phyloP scores from a whole-genome alignment of 331 rosid species.

The Malus hybrid region DNA sequence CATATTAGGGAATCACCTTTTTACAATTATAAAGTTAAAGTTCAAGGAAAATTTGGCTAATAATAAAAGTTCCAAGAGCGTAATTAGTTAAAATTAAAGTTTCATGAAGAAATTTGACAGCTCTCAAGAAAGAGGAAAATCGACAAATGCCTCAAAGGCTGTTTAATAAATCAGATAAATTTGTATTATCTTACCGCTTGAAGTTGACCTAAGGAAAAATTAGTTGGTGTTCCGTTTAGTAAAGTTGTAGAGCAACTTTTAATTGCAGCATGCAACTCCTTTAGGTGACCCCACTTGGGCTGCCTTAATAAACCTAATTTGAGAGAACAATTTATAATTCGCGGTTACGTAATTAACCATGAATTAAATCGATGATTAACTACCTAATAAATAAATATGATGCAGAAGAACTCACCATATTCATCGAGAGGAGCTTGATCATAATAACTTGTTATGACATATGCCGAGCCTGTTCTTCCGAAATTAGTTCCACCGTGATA shows the following conservation, averaged over 20 bases:
- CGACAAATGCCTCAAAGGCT: no score
- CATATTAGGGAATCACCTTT: no score
- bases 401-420: constrained; percentile 40
- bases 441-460: constrained; percentile 47
- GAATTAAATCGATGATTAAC: no score
- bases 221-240: constrained; percentile 16
- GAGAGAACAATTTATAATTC: no score
- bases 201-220: constrained; percentile 22
- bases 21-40: no score
- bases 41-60: no score
- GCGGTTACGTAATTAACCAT: no score
- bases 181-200: constrained; percentile 12
- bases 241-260: constrained; percentile 19
- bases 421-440: constrained; percentile 80
- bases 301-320: constrained; percentile 25
- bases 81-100: no score
- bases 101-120: no score
- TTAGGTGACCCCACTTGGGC: constrained; percentile 46
- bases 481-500: constrained; percentile 89
- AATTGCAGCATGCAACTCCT: constrained; percentile 24
- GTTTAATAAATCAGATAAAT: no score
- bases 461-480: constrained; percentile 56
- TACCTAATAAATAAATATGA: no score
- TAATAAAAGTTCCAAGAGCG: accelerated
- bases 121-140: no score